Base-by-base conservation (phyloP, 495 filamentous ascomycete species). In the Aspergillus funiculosus region DNA sequence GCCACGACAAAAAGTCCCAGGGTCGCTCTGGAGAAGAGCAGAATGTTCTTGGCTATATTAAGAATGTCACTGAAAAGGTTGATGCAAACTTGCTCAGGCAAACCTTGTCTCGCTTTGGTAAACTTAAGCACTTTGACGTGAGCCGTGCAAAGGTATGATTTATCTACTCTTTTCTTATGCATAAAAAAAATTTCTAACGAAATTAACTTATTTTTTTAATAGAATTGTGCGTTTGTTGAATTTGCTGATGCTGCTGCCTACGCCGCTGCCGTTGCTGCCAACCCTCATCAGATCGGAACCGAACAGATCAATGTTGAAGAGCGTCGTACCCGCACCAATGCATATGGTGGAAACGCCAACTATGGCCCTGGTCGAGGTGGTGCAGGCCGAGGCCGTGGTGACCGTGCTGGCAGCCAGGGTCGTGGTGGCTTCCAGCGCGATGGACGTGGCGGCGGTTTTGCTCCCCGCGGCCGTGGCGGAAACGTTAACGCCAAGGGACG, bases 221-320 rank as follows among this genome's bases (percentile, higher is more conserved):
- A 96, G 94, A 96, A 89, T 72, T 95, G 89, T 59, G 94, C 92
- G 20, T 95, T 95, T 60, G 86, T 95, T 50, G 94, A 98, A 59
- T 98, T 94, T 60, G 81, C 79, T 54, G 85, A 85, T 28, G 57
- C 77, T 35, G 75, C 87, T 35, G 87, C 78, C 15, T 96, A 91
- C 61, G 72, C 81, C 53, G 83, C 86, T 48, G 92, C 92, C 18
- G 75, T 88, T 28, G 77, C 77, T 45, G 86, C 81, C 46, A 97
- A 92, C 71, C 90, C 94, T 7, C 89, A 92, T 69, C 75, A 76
- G 35, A 79, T 98, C 41, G 85, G 80, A 43, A 82, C 78, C 58
- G 85, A 94, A 65, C 81, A 80, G 54, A 79, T 98, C 53, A 67
- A 74, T 43, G 86, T 98, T 21, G 94, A 97, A 64, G 87, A 90